phyloP scores from a whole-genome alignment of 1,139 yeast genomes.

The Yamadazyma mexicana region DNA sequence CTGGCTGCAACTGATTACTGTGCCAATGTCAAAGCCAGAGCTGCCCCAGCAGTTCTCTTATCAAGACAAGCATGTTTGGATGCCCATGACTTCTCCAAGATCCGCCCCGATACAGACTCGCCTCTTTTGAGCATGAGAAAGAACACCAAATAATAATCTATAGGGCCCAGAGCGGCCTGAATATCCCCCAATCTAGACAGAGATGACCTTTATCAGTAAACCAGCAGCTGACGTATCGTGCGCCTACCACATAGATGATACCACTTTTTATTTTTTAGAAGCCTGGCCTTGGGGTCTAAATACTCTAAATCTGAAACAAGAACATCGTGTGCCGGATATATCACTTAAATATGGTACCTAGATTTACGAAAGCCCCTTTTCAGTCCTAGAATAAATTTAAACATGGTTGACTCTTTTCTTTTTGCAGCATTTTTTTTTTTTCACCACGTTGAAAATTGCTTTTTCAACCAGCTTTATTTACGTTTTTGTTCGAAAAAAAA shows the following conservation, averaged over 20 bases:
- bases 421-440: not conserved
- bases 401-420: not conserved
- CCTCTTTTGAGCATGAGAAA: constrained; percentile 21
- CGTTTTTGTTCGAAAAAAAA: not conserved
- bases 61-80: constrained; percentile 22
- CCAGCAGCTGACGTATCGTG: too few species aligned
- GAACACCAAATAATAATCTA: constrained; percentile 10
- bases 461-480: not conserved
- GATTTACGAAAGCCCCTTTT: too few species aligned
- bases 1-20: constrained; percentile 15
- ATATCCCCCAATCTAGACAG: too few species aligned
- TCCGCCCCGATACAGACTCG: constrained; percentile 15
- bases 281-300: too few species aligned
- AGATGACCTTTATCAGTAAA: too few species aligned
- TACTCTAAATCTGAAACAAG: too few species aligned
- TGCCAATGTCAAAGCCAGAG: constrained; percentile 14
- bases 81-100: constrained; percentile 21
- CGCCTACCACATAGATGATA: too few species aligned
- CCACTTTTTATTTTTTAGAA: too few species aligned
- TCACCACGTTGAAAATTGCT: not conserved
- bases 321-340: too few species aligned
- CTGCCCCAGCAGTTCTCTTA: constrained; percentile 18
- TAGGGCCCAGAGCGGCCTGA: too few species aligned
- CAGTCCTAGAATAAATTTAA: not conserved
- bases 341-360: too few species aligned